A percentile compares a stretch with the other conserved stretches of the same genome.
phyloP scores from a whole-genome alignment of 768 basidiomycete species.

The Astraeus odoratus region DNA sequence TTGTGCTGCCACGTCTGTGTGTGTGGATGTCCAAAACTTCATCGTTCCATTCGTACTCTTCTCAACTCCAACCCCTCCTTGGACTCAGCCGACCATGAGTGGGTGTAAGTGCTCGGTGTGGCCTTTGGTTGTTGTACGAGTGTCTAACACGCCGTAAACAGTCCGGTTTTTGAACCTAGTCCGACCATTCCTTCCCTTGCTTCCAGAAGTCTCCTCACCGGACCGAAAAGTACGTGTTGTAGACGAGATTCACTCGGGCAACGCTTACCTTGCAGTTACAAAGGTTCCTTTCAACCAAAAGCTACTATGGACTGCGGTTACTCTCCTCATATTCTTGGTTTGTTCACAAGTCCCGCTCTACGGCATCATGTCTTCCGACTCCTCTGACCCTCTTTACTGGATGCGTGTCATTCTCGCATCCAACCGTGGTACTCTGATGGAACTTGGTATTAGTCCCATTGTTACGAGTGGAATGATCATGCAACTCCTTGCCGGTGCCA shows the following conservation, averaged over 20 bases:
- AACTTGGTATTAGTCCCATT: conserved; percentile 96
- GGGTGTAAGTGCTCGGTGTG: conserved; percentile 49
- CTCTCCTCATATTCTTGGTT: conserved; percentile 98
- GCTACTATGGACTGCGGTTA: conserved; percentile 97
- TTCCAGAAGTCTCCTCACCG: conserved; percentile 96
- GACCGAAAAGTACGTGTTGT: conserved; percentile 76
- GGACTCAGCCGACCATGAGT: conserved; percentile 52
- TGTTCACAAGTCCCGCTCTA: conserved; percentile 99
- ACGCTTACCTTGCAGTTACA: conserved; percentile 2
- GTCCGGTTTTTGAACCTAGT: conserved; percentile 98
- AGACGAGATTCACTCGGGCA: background rate
- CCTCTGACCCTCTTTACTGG: conserved; percentile 98
- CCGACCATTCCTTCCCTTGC: conserved; percentile 92
- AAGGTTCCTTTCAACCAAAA: conserved; percentile 99
- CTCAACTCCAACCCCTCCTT: conserved; percentile 15
- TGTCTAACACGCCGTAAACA: conserved; percentile 23
- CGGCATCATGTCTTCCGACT: conserved; percentile 99
- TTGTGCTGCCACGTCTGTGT: conserved; percentile 25
- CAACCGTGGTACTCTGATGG: conserved; percentile 98
- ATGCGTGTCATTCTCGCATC: conserved; percentile 99
- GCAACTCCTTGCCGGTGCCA: conserved; percentile 97
- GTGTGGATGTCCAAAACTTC: conserved; percentile 12
- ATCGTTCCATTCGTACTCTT: conserved; percentile 17
- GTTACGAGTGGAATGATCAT: conserved; percentile 99
- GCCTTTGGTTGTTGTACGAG: background rate